Conservation (phyloP, 768 basidiomycete genomes). For the Collybia sp. region DNA sequence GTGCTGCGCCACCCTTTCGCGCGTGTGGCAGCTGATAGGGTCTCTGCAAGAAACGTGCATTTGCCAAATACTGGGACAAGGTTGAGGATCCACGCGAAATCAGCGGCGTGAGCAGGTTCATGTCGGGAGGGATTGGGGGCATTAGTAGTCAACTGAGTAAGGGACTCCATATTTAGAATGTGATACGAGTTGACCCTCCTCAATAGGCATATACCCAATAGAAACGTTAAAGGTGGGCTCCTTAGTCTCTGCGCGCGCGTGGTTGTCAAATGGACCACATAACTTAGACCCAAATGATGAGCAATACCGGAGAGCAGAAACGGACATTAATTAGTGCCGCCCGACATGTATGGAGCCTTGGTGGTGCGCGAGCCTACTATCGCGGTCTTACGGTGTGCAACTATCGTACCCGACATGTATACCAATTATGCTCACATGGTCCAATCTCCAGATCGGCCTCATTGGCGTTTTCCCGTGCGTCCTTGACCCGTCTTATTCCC, state of each 20-base stretch:
- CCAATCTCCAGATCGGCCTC: slow-evolving; percentile 70
- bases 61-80: slow-evolving; percentile 87
- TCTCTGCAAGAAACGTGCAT: slow-evolving; percentile 76
- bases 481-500: not conserved
- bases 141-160: slow-evolving; percentile 85
- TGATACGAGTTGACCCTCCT: not conserved
- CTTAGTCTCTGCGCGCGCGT: slow-evolving; percentile 5
- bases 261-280: slow-evolving; percentile 2
- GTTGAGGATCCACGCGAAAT: slow-evolving; percentile 88
- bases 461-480: slow-evolving; percentile 93
- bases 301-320: slow-evolving; percentile 59
- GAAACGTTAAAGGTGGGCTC: slow-evolving; percentile 83
- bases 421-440: slow-evolving; percentile 8
- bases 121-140: slow-evolving; percentile 96
- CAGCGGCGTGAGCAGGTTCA: slow-evolving; percentile 86
- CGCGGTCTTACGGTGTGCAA: slow-evolving; percentile 79
- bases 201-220: slow-evolving; percentile 87
- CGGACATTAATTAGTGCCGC: slow-evolving; percentile 59
- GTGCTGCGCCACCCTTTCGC: slow-evolving; percentile 1
- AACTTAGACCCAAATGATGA: slow-evolving; percentile 94
- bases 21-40: not conserved
- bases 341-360: slow-evolving; percentile 70
- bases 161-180: slow-evolving; percentile 16
- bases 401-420: slow-evolving; percentile 3
- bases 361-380: slow-evolving; percentile 83